Evolutionary conservation across 2,329 filamentous ascomycete species (phyloP), one percentile per base, ranked within the genome.

Genomic region (Aspergillus sp.): DNA sequence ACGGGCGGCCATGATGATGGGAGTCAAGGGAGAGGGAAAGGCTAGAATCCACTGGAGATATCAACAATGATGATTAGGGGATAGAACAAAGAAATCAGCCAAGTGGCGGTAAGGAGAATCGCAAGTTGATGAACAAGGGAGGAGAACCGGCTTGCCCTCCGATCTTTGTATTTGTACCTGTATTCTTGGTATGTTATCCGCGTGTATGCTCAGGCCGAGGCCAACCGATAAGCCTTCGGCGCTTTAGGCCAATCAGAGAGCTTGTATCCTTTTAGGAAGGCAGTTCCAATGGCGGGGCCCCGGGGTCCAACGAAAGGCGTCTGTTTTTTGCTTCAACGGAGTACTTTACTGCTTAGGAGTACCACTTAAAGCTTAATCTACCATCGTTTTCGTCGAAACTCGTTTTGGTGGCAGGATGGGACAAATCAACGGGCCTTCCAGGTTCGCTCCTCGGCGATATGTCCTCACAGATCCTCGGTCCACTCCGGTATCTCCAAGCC

Each of bases 1-100:
- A 66, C 74, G 69, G 68, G 76, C 73, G 67, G 75, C 75, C 76
- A 78, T 78, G 53, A 56, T 74, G 68, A 56, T 62, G 53, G 46
- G 43, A 11, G 43, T 19, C 43, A 47, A 19, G 11, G 30, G 22
- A 53, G 41, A 51, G 46, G 30, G 1, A 28, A 22, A 50, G 41
- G 3, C 7, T 43, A 13, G 49, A 43, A 3, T 17, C 3, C 34
- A 41, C 34, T 55, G 30, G 38, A 55, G 46, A 25, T 3, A 53
- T n/a, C 22, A 34, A 41, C 38, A 11, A 28, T 9, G 17, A 8
- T 3, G 7, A 31, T 30, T 17, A 43, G 17, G 38, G 52, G 17
- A 45, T 22, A 46, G 6, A n/a, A 57, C n/a, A 31, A 28, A 25
- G 28, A 57, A 38, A 55, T 53, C 47, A 56, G 30, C 43, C 43